Base-by-base conservation (phyloP, 768 basidiomycete species). In the Neoboletus subvelutipes region DNA sequence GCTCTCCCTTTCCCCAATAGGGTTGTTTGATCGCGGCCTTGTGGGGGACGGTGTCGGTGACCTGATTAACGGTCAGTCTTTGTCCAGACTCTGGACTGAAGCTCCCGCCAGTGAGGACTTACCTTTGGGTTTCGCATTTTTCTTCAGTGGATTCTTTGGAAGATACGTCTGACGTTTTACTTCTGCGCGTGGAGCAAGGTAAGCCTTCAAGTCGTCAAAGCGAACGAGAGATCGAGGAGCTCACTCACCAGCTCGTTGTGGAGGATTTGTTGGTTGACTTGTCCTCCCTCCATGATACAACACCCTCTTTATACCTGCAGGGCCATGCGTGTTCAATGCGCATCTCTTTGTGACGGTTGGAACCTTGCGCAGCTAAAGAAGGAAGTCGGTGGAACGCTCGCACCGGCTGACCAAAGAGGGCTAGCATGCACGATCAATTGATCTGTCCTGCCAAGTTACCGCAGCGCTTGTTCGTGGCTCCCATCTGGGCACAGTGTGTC, bases 301-400 rank as follows among this genome's bases (percentile, higher is more conserved):
- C 0, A 18, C 13, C 17, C 33, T 24, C 42, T 64, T 69, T 67
- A 67, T 67, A 67, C 22, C 6, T 28, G n/a, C 9, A 8, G n/a
- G 2, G 28, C 50, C 46, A 4, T 34, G 36, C 54, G n/a, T 18
- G 26, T 24, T 17, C 4, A 26, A 51, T 31, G 50, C 12, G 12
- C 31, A 13, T 49, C 48, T 22, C 24, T 36, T 31, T 50, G 3
- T 34, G 34, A 18, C n/a, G 24, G 11, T 51, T 15, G 17, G 10
- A 3, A 15, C 17, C 6, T 3, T 22, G n/a, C n/a, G 6, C 37
- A 37, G 22, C 54, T 34, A 11, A 29, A 28, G 49, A 42, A 22
- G 34, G 50, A n/a, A 40, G 26, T 17, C 10, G 13, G 8, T 4
- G 11, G 20, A 15, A 20, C 43, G 22, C 28, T 42, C 13, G 29